Base-by-base conservation (phyloP, 78 protist genomes). In the Chrysochromulina tobinii region DNA sequence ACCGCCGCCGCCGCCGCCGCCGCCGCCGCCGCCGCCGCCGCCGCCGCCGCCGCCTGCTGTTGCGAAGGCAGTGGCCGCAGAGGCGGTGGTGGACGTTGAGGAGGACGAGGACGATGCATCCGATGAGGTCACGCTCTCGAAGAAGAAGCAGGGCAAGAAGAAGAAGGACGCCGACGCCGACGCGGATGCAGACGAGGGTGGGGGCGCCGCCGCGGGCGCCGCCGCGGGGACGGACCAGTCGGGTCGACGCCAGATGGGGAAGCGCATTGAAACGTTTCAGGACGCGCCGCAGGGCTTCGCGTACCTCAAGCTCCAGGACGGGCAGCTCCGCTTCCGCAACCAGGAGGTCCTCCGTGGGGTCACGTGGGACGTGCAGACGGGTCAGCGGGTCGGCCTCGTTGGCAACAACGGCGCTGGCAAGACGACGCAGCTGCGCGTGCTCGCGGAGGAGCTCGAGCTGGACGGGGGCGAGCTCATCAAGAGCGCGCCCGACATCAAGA, bases 371-470 rank as follows among this genome's bases (percentile, higher is more conserved):
- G 72, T 83, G 55, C 51, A 89, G 91, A 55, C 91, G 20, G 91
- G 91, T 8, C 79, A 89, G 67, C 84, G 92, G 7, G 77, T 89
- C 58, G 92, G 92, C 21, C 61, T 89, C 11, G 92, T 89, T 18
- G 92, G 92, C 0, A 54, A 85, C 58, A 89, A 89, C 77, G 92
- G 92, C 38, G 87, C 84, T 27, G 92, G 92, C 61, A 89, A 89
- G 51, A 77, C 92, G 50, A 89, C 92, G 18, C 92, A 89, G 92
- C 92, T 89, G 25, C 54, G 87, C 9, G 18, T 89, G 3, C 58
- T 89, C 20, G 21, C 25, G 1, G 92, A 75, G 20, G 92, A 89
- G 88, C 87, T 89, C 20, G 87, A 89, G 59, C 92, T 84, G 3
- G 75, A 55, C 51, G 50, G 20, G 1, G 92, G 92, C 55, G 92